Evolutionary conservation across 1,284 basidiomycete genomes (phyloP).

Genomic region (Microbotryum lychnidis-dioicae): DNA sequence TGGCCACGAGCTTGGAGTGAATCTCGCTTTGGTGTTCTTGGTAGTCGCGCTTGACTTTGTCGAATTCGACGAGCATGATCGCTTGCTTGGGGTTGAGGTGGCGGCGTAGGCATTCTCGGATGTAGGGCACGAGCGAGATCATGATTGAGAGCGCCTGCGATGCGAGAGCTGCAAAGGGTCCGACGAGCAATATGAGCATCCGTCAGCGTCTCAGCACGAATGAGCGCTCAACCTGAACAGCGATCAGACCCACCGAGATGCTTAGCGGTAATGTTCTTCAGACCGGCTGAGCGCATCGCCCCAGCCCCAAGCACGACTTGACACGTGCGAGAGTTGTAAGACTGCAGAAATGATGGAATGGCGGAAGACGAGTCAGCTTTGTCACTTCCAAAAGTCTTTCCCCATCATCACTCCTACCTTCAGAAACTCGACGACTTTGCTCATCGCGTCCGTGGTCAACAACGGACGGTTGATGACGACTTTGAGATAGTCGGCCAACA

Average conservation of each 20-base stretch:
- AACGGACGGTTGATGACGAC: conserved; percentile 80
- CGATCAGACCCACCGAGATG: conserved; percentile 62
- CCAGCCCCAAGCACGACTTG: conserved; percentile 96
- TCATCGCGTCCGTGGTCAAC: conserved; percentile 89
- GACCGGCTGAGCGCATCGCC: conserved; percentile 91
- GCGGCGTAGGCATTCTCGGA: conserved; percentile 85
- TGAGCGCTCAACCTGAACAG: conserved; percentile 2
- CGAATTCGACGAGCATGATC: conserved; percentile 94
- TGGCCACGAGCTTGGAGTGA: conserved; percentile 91
- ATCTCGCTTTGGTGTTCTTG: conserved; percentile 99
- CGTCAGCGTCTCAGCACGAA: neutral
- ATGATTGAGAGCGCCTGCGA: conserved; percentile 91
- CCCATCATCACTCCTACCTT: conserved; percentile 46
- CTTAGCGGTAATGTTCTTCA: conserved; percentile 98
- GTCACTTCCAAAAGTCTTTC: too few species aligned
- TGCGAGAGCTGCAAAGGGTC: conserved; percentile 54
- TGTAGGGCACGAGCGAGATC: conserved; percentile 90
- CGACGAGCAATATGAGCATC: neutral
- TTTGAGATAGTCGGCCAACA: conserved; percentile 77
- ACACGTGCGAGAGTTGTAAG: conserved; percentile 96
- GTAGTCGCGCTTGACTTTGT: conserved; percentile 95
- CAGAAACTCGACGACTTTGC: conserved; percentile 85
- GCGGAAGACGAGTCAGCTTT: neutral
- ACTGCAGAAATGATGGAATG: conserved; percentile 38
- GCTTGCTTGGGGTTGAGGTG: conserved; percentile 88